Evolutionary conservation across 2,329 filamentous ascomycete species (phyloP), one percentile per base, ranked within the genome.

Genomic region (Pseudogymnoascus sp.): DNA sequence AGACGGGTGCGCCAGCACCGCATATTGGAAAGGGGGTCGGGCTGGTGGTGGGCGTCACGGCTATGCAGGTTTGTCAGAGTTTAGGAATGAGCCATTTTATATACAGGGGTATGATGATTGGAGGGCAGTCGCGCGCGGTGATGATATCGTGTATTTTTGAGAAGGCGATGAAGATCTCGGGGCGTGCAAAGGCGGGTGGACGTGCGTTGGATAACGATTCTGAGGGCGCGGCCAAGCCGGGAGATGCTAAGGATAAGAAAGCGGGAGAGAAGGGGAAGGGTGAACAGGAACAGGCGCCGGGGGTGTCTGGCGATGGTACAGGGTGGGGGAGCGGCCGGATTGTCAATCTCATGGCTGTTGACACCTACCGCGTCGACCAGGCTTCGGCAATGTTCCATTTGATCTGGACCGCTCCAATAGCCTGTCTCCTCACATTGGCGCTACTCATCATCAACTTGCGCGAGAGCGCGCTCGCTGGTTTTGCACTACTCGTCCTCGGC

Each of bases 301-400:
- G 82, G 2, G 77, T 88, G 19, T 76, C 83, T 10, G 85, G 85
- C 3, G 89, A 95, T 70, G 90, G 88, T 2, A 80, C 85, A 21
- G 95, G 93, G 23, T 97, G 93, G 93, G 88, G 88, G 64, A 97
- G 97, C 70, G 95, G 95, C 21, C 86, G 91, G 66, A 91, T 97
- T 61, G 86, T 95, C 72, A 96, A 96, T 68, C 73, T 97, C 69
- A 97, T 97, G 93, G 93, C 91, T 65, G 91, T 95, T 50, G 93
- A 97, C 73, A 96, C 93, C 0, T 96, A 96, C 75, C 91, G 93
- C 68, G 82, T 99, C 65, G 93, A 97, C 70, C 89, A 92, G 72
- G 92, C 92, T 1, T 91, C 85, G 40, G 91, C 90, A 44, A 83
- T 97, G 75, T 93, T 97, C 75, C 95, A 99, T 74, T 84, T 97